Evolutionary conservation across 2,329 filamentous ascomycete genomes (phyloP).

Genomic region (Boeremia lycopersici): DNA sequence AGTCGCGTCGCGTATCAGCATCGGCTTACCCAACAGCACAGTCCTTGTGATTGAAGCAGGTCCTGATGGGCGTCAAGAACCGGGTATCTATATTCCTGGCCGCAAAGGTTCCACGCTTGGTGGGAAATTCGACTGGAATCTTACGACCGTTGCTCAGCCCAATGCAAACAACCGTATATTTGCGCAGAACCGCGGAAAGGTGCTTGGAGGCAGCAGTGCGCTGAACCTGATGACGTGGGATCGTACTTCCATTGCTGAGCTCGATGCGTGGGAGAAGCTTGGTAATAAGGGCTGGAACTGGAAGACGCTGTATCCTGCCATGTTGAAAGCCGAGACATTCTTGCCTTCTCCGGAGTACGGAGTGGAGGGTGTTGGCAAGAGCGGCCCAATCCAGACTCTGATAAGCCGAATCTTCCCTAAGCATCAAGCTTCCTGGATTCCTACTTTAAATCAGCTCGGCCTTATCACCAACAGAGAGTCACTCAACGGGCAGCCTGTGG

Average conservation of each 20-base stretch:
- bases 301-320: slow-evolving; percentile 38
- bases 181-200: slow-evolving; percentile 53
- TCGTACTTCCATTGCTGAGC: slow-evolving; percentile 36
- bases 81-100: slow-evolving; percentile 34
- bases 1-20: slow-evolving; percentile 40
- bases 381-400: slow-evolving; percentile 41
- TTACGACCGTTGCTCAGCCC: slow-evolving; percentile 53
- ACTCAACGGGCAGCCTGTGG: slow-evolving; percentile 57
- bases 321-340: slow-evolving; percentile 43
- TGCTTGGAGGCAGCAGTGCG: slow-evolving; percentile 56
- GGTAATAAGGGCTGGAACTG: slow-evolving; percentile 44
- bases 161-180: slow-evolving; percentile 50
- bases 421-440: slow-evolving; percentile 53
- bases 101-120: slow-evolving; percentile 37
- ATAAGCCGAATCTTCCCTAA: slow-evolving; percentile 53
- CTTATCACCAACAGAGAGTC: slow-evolving; percentile 52
- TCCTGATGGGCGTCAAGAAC: slow-evolving; percentile 37
- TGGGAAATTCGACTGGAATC: slow-evolving; percentile 46
- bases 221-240: slow-evolving; percentile 51
- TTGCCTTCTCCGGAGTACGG: slow-evolving; percentile 35
- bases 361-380: slow-evolving; percentile 33
- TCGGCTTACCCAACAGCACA: slow-evolving; percentile 32
- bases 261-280: slow-evolving; percentile 41
- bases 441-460: slow-evolving; percentile 55
- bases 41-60: slow-evolving; percentile 37